Evolutionary conservation across 164 flowering plant genomes (phyloP).

Genomic region (Nelumbo lutea): DNA sequence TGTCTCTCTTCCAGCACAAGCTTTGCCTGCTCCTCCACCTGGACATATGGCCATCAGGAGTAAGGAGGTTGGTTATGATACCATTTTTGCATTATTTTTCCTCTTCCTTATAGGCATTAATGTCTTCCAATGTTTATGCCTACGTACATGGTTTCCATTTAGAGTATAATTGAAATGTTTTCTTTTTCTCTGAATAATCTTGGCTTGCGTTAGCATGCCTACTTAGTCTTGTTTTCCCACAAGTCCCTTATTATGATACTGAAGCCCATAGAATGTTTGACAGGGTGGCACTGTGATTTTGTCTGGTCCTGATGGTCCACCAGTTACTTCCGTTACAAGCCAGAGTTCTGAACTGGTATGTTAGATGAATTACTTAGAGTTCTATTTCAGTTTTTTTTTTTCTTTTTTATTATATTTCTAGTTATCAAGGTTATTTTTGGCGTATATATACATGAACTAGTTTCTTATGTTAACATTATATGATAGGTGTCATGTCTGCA

Average conservation of each 20-base stretch:
- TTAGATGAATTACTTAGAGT: conserved; percentile 7
- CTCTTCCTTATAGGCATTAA: neutral
- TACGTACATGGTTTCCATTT: neutral
- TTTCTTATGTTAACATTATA: too few species aligned
- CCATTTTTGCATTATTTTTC: neutral
- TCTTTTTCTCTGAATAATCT: too few species aligned
- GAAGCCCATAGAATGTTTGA: conserved; percentile 17
- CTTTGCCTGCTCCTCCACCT: conserved; percentile 99
- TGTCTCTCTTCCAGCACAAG: conserved; percentile 96
- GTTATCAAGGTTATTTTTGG: too few species aligned
- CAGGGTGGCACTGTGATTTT: conserved; percentile 95
- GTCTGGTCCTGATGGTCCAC: conserved; percentile 97
- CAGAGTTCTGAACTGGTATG: conserved; percentile 92
- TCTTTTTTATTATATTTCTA: too few species aligned
- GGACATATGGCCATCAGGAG: conserved; percentile 99
- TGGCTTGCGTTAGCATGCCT: too few species aligned
- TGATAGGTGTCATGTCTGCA: too few species aligned
- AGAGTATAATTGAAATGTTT: too few species aligned
- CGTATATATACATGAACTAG: too few species aligned
- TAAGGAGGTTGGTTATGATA: conserved; percentile 68
- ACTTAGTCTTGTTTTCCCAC: too few species aligned
- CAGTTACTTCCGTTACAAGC: conserved; percentile 80
- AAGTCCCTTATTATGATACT: neutral
- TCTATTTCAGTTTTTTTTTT: neutral
- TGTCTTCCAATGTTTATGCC: neutral